Evolutionary conservation across 1,284 basidiomycete species (phyloP), one percentile per base, ranked within the genome.

Genomic region (Erythrobasidium hasegawianum): DNA sequence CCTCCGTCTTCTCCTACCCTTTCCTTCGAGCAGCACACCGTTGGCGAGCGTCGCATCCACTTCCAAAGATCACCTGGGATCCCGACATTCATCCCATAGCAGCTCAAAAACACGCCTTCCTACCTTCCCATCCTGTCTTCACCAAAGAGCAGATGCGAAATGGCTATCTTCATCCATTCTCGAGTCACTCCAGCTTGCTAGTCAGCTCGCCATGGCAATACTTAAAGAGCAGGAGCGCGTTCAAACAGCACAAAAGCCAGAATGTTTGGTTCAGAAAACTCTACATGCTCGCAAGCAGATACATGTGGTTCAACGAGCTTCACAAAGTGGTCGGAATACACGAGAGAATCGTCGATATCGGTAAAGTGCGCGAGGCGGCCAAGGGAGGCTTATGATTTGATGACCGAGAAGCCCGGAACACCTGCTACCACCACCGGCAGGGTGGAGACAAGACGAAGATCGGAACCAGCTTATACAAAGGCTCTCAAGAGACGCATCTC

Each of bases 251-350:
- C 74, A 68, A 78, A 64, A 85, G 84, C 62, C 93, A 97, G 79
- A 78, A 91, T 70, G 84, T 86, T 20, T 96, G 93, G 93, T 96
- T 93, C 79, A 83, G 93, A 54, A 90, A 86, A 83, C 78, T 93
- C 55, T 92, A 94, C 74, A 81, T 95, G 38, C 70, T 78, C n/a
- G 87, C 87, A 73, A 93, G 90, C 33, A 81, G 87, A 68, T 92
- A 95, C 74, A 88, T 96, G 87, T 96, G 91, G 91, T 85, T 89
- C 52, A 93, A 94, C 71, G 85, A 89, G 70, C 87, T 90, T 81
- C 79, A 82, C 8, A 57, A 55, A 43, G 53, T 65, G 27, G 57
- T 59, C 9, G 43, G 57, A 3, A 58, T 67, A 29, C 58, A 59
- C 20, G 24, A 60, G 14, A 29, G 64, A 2, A 49, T 57, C 38